A percentile compares a stretch with the other conserved stretches of the same genome.
Conservation (phyloP, 345 rosid genomes). For the Erodium maritimum region DNA sequence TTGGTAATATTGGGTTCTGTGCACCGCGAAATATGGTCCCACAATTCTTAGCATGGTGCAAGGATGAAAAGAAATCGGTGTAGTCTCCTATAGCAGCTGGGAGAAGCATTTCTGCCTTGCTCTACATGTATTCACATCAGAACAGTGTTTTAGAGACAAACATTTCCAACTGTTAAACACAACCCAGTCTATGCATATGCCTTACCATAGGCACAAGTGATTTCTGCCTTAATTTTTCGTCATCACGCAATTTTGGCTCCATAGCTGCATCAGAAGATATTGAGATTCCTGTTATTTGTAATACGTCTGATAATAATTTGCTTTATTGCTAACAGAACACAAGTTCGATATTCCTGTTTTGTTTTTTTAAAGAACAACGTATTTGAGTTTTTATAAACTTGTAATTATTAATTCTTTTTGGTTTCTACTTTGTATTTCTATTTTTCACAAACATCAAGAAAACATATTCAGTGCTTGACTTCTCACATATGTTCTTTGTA, state of each 20-base stretch:
- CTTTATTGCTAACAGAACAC: background rate
- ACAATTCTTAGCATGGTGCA: conserved; percentile 91
- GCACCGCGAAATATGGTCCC: conserved; percentile 88
- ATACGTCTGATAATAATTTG: background rate
- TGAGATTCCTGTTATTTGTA: conserved; percentile 1
- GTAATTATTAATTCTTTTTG: too few species aligned
- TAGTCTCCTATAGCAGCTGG: conserved; percentile 89
- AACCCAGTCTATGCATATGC: background rate
- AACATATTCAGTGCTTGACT: background rate
- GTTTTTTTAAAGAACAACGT: too few species aligned
- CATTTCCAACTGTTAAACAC: background rate
- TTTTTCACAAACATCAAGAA: background rate
- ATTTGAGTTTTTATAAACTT: too few species aligned
- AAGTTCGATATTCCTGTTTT: background rate
- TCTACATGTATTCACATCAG: conserved; percentile 26
- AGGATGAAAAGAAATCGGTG: conserved; percentile 85
- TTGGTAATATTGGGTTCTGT: conserved; percentile 49
- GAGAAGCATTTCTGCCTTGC: conserved; percentile 70
- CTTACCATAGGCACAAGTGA: conserved; percentile 62
- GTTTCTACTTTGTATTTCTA: too few species aligned
- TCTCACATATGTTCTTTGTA: background rate
- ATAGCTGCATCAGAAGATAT: conserved; percentile 39
- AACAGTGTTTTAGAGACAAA: conserved; percentile 1
- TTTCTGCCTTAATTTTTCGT: conserved; percentile 45
- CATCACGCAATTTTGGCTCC: conserved; percentile 62